Evolutionary conservation across 2,329 filamentous ascomycete genomes (phyloP).

Genomic region (Cercospora sp.): DNA sequence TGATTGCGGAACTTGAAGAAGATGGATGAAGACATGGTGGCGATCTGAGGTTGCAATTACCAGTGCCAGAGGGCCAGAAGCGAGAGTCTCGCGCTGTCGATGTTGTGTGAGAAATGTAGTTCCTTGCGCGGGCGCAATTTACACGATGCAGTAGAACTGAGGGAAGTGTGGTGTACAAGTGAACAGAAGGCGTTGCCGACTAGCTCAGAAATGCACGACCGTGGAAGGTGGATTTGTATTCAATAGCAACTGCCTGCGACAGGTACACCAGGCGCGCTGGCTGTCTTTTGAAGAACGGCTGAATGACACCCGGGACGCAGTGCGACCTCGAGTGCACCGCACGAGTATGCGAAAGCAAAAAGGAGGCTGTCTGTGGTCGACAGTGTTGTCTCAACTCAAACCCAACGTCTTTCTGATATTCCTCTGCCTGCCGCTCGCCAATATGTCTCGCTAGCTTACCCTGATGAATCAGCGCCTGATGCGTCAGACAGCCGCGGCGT

Average conservation of each 20-base stretch:
- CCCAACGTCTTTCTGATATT: constrained; percentile 15
- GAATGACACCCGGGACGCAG: constrained; percentile 19
- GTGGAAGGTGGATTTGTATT: constrained; percentile 34
- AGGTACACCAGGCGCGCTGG: constrained; percentile 23
- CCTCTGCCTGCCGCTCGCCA: constrained; percentile 15
- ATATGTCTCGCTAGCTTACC: constrained; percentile 20
- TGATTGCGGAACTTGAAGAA: constrained; percentile 99
- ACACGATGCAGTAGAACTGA: constrained; percentile 20
- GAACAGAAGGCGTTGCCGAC: constrained; percentile 29
- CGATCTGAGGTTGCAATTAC: constrained; percentile 13
- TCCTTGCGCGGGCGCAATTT: constrained; percentile 22
- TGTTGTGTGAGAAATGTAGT: constrained; percentile 15
- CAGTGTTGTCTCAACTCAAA: constrained; percentile 8
- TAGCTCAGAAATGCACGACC: constrained; percentile 34
- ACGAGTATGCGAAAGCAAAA: constrained; percentile 17
- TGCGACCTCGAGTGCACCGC: constrained; percentile 23
- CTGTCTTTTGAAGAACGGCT: constrained; percentile 22
- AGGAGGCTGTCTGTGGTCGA: background rate
- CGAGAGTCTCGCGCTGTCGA: constrained; percentile 14
- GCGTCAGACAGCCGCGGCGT: constrained; percentile 19
- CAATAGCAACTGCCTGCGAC: constrained; percentile 36
- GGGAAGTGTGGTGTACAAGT: constrained; percentile 32
- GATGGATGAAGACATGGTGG: constrained; percentile 88
- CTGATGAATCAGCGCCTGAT: constrained; percentile 3
- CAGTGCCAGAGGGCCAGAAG: constrained; percentile 13